A percentile compares a stretch with the other conserved stretches of the same genome.
Conservation (phyloP, 2,329 filamentous ascomycete genomes). For the Clarireedia hainanense region DNA sequence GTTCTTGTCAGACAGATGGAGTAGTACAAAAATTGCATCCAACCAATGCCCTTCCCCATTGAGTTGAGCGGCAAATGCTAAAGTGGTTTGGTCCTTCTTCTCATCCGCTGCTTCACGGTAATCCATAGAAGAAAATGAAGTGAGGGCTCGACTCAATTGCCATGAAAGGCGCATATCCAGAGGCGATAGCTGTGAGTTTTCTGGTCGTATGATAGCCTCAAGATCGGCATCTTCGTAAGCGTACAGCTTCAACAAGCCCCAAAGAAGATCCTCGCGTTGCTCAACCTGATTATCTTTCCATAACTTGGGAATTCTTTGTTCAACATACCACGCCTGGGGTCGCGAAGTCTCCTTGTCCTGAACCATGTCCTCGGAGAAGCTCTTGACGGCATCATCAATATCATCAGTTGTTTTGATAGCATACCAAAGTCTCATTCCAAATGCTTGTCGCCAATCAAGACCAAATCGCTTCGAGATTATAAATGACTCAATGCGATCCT, state of each 20-base stretch:
- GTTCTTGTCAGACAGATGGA: slow-evolving; percentile 59
- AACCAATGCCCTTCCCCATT: slow-evolving; percentile 58
- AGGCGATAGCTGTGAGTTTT: slow-evolving; percentile 67
- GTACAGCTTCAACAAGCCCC: slow-evolving; percentile 79
- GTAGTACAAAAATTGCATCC: slow-evolving; percentile 66
- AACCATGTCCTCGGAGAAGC: slow-evolving; percentile 66
- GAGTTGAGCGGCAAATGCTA: slow-evolving; percentile 58
- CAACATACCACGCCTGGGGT: slow-evolving; percentile 65
- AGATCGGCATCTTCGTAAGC: slow-evolving; percentile 53
- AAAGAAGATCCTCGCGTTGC: slow-evolving; percentile 68
- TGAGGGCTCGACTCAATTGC: slow-evolving; percentile 69
- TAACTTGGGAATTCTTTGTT: slow-evolving; percentile 47
- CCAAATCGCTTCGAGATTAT: slow-evolving; percentile 75
- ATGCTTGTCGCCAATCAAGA: slow-evolving; percentile 88
- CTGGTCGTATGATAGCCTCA: slow-evolving; percentile 65
- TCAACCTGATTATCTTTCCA: slow-evolving; percentile 54
- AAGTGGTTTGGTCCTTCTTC: slow-evolving; percentile 58
- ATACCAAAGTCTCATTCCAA: slow-evolving; percentile 89
- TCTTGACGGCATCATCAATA: slow-evolving; percentile 62
- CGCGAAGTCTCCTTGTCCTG: slow-evolving; percentile 60
- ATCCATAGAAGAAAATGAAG: slow-evolving; percentile 40
- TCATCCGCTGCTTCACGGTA: slow-evolving; percentile 45
- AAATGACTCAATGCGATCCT: slow-evolving; percentile 76
- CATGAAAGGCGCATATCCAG: slow-evolving; percentile 72
- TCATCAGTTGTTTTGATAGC: slow-evolving; percentile 60